phyloP scores from a whole-genome alignment of 176 grass and related monocot genomes.

The Carex kokanica region DNA sequence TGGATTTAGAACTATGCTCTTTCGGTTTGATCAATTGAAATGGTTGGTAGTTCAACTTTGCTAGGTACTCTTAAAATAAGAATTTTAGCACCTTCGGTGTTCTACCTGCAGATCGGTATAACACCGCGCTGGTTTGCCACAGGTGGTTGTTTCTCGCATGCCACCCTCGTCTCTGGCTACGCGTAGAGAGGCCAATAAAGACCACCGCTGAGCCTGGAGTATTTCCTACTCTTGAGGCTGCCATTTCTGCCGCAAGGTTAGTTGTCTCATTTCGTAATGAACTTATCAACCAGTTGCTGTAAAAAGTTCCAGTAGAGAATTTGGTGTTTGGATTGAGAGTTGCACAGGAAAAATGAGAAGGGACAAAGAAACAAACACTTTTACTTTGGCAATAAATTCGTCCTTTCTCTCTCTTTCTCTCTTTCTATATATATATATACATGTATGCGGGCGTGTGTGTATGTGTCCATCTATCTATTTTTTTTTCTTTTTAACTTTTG shows the following conservation, averaged over 20 bases:
- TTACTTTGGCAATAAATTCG: neutral
- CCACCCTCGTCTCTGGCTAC: constrained; percentile 83
- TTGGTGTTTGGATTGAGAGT: neutral
- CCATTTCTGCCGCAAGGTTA: constrained; percentile 90
- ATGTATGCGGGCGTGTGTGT: too few relatives aligned
- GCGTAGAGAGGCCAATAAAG: constrained; percentile 80
- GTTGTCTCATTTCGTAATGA: neutral
- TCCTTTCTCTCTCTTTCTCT: neutral
- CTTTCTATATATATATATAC: too few relatives aligned
- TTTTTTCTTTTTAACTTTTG: neutral
- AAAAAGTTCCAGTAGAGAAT: neutral
- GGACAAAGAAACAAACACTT: neutral
- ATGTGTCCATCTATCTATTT: too few relatives aligned
- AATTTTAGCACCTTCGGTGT: constrained; percentile 68
- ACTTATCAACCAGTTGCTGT: neutral
- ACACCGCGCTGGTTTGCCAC: constrained; percentile 98
- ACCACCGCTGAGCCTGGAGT: constrained; percentile 62
- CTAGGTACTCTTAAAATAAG: constrained; percentile 27
- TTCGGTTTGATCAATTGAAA: neutral
- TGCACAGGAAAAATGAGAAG: neutral
- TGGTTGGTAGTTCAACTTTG: neutral
- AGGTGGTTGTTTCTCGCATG: constrained; percentile 90
- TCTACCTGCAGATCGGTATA: constrained; percentile 98
- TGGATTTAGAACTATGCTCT: neutral
- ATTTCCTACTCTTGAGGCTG: constrained; percentile 66